Base-by-base conservation (phyloP, 2,329 filamentous ascomycete species). In the Diaporthe velutina region DNA sequence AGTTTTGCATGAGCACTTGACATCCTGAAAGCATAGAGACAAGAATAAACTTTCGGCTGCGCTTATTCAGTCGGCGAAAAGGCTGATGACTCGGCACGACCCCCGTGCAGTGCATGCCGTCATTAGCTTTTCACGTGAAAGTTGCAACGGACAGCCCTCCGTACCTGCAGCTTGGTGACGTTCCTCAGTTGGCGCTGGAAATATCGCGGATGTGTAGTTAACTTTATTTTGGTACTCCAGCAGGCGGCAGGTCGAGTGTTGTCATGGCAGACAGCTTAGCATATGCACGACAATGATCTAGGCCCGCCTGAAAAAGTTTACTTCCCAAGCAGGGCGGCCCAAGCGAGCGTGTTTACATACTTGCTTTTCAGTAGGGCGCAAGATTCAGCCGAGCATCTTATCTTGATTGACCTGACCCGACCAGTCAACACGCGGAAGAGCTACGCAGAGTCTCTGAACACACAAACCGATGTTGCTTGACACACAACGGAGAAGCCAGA, bases 281-380 rank as follows among this genome's bases (percentile, higher is more conserved):
- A 38, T 19, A 52, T 40, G 45, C 64, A 68, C 15, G 45, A 12
- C 64, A 68, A 19, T 54, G 64, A 30, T 54, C 48, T 68, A 68
- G 45, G 33, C 48, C 64, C 48, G n/a, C 3, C 48, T 33, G 15
- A 30, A 10, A 54, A n/a, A 68, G 19, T 28, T 68, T 40, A 54
- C 33, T 30, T 25, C 13, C 22, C 4, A 12, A 25, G 48, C 15
- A 54, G 12, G 33, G 64, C 64, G 33, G 48, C 64, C 64, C 33
- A 13, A 40, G 48, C 22, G 8, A 30, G 22, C 45, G 22, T 38
- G 64, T n/a, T n/a, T n/a, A n/a, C n/a, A n/a, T n/a, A 1, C 15
- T 30, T 9, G 15, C 8, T 40, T 22, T 40, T 19, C 33, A 54
- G 48, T 52, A 13, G n/a, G 64, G 64, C 64, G 64, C 30, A 40